Evolutionary conservation across 331 rosid species (phyloP).

Genomic region (Rosa hybrid): DNA sequence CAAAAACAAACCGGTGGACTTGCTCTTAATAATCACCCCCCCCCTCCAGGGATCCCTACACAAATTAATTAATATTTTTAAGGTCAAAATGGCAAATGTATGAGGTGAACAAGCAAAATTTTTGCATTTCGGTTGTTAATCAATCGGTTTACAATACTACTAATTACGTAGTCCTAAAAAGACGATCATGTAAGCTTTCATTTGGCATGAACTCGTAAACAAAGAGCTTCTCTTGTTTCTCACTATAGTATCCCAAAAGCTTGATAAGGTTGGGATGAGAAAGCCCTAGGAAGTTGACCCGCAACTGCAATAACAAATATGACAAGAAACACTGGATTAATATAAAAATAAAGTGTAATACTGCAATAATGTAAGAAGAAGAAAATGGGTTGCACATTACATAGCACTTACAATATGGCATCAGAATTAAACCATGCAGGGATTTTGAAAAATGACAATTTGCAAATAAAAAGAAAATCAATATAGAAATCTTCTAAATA

Average conservation of each 20-base stretch:
- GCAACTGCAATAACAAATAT: neutral
- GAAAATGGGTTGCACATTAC: no score
- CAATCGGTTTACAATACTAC: neutral
- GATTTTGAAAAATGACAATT: no score
- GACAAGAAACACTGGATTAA: neutral
- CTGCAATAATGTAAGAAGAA: no score
- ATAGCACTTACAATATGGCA: no score
- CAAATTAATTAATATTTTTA: neutral
- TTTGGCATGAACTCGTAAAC: slow-evolving; percentile 56
- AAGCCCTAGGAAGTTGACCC: slow-evolving; percentile 37
- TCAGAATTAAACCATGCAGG: neutral
- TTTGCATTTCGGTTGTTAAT: no score
- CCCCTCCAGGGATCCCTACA: slow-evolving; percentile 42
- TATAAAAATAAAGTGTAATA: no score
- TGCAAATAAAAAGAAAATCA: no score
- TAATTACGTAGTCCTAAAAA: slow-evolving; percentile 61
- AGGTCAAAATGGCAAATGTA: neutral
- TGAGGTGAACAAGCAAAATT: neutral
- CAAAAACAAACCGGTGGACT: no score
- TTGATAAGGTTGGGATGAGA: slow-evolving; percentile 77
- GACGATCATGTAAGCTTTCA: slow-evolving; percentile 64
- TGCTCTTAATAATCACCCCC: no score
- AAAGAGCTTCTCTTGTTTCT: slow-evolving; percentile 67
- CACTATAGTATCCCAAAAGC: slow-evolving; percentile 74
- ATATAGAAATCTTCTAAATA: no score